phyloP scores from a whole-genome alignment of 192 early-diverging fungal species.

The Thoreauomyces humboldtii region DNA sequence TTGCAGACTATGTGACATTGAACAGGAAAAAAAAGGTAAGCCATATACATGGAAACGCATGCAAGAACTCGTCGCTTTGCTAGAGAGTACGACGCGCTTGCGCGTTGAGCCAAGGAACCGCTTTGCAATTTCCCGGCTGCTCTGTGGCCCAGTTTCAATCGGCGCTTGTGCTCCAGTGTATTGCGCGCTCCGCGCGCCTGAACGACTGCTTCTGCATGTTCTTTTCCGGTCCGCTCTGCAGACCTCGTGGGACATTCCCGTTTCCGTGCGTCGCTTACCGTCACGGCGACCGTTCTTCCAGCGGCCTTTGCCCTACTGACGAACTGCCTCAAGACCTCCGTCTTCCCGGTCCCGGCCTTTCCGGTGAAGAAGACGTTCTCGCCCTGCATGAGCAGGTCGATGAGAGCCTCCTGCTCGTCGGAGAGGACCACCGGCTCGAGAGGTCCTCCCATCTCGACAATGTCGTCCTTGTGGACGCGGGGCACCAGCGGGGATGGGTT shows the following conservation, averaged over 20 bases:
- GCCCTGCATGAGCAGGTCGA: slow-evolving; percentile 28
- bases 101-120: too few species aligned
- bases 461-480: slow-evolving; percentile 1
- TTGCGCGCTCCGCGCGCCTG: too few species aligned
- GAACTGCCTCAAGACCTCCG: slow-evolving; percentile 36
- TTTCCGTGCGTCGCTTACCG: too few species aligned
- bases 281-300: slow-evolving; percentile 30
- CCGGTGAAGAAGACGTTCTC: slow-evolving; percentile 48
- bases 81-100: too few species aligned
- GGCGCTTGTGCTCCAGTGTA: too few species aligned
- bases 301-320: slow-evolving; percentile 5
- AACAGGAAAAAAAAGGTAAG: slow-evolving; percentile 10
- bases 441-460: neutral
- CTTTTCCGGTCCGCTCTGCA: too few species aligned
- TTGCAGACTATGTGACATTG: slow-evolving; percentile 38
- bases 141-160: too few species aligned
- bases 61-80: too few species aligned
- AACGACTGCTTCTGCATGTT: too few species aligned
- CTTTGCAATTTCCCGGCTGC: too few species aligned
- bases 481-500: neutral
- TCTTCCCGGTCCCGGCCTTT: slow-evolving; percentile 51
- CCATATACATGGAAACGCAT: too few species aligned
- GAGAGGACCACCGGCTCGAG: slow-evolving; percentile 9
- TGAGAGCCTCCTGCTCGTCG: slow-evolving; percentile 26
- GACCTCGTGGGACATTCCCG: too few species aligned